phyloP scores from a whole-genome alignment of 2,329 filamentous ascomycete species.

The Ascosphaera acerosa region DNA sequence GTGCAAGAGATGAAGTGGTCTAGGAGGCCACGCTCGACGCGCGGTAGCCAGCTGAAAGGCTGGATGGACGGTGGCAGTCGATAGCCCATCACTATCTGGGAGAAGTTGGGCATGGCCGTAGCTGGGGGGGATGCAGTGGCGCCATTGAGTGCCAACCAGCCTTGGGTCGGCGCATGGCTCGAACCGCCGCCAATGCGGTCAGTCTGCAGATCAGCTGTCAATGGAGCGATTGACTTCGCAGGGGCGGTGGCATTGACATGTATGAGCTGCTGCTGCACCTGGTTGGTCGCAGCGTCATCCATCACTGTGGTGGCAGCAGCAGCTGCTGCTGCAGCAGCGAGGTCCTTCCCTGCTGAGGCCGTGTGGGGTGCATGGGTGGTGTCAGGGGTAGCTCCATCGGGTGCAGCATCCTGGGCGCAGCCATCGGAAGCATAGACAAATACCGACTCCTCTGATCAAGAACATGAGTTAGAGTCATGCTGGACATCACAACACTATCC shows the following conservation, averaged over 20 bases:
- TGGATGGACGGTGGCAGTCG: conserved; percentile 2
- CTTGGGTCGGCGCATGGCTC: too few relatives aligned
- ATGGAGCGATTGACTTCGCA: not conserved
- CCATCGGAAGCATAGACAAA: conserved; percentile 2
- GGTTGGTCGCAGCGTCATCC: not conserved
- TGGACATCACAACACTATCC: not conserved
- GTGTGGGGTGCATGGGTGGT: not conserved
- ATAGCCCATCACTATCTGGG: too few relatives aligned
- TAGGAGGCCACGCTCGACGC: conserved; percentile 4
- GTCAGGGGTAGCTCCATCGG: not conserved
- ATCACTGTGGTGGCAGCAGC: not conserved
- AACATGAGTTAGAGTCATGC: not conserved
- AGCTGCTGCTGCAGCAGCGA: not conserved
- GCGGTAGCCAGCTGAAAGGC: conserved; percentile 3
- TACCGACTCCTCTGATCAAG: conserved; percentile 1
- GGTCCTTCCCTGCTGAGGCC: not conserved
- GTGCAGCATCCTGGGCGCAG: not conserved
- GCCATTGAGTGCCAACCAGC: too few relatives aligned
- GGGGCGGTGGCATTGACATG: not conserved
- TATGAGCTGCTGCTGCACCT: conserved; percentile 1
- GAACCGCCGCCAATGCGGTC: too few relatives aligned
- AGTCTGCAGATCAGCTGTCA: too few relatives aligned
- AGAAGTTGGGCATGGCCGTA: too few relatives aligned
- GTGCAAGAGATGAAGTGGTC: conserved; percentile 14
- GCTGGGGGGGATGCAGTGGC: too few relatives aligned